Evolutionary conservation across 1,284 basidiomycete species (phyloP), one percentile per base, ranked within the genome.

Genomic region (Ceratobasidium sp.): DNA sequence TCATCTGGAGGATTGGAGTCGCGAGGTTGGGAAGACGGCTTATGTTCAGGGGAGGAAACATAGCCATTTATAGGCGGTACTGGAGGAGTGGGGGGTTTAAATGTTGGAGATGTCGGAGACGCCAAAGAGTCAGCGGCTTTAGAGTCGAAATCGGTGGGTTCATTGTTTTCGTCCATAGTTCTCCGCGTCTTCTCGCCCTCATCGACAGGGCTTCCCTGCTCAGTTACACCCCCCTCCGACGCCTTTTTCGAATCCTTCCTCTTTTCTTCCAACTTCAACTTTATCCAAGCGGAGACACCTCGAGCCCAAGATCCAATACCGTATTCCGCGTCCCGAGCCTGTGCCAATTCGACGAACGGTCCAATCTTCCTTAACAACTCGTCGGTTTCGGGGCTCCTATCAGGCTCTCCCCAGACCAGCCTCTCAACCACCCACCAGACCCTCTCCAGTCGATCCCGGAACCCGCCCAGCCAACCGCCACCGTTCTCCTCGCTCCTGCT

Each of bases 361-460:
- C 86, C 85, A 8, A 95, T 84, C 0, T 86, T 86, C 29, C 86
- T 83, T 19, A 92, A 84, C 9, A 94, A 83, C 53, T 87, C 81
- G 43, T 90, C 86, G 84, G 88, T 86, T 2, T 78, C 54, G 37
- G 39, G 13, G 19, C 56, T 61, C 43, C 56, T 59, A 48, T 72
- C 68, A n/a, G 68, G 68, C 31, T 59, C 19, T 3, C 68, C 68
- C 68, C 54, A 61, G 13, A 59, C 27, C 14, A 59, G 31, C 43
- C 43, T 59, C 46, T 72, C 68, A 31, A 72, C 14, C 22, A 46
- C 41, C 34, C 41, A 48, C 43, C 56, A 31, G 5, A 43, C 39
- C 19, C 56, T 34, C 41, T 43, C 43, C 19, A 59, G 14, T 19
- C 24, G 16, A 39, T 72, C 68, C 24, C 68, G 54, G 14, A 51